A percentile compares a stretch with the other conserved stretches of the same genome.
Evolutionary conservation across 495 filamentous ascomycete species (phyloP).

Genomic region (Patellaria atrata): DNA sequence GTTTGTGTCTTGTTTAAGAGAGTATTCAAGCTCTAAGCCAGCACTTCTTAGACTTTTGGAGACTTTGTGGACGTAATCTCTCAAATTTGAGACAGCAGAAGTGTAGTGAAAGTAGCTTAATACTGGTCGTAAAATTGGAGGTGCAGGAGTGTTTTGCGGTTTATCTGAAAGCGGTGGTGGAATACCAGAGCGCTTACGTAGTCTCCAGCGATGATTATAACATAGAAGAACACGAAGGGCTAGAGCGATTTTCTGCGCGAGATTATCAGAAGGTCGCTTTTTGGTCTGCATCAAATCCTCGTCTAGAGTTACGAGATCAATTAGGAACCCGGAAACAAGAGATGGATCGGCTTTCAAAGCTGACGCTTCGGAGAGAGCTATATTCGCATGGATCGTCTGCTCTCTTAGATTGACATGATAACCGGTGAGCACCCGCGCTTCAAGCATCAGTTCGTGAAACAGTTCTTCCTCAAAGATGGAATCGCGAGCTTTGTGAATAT

Average conservation of each 20-base stretch:
- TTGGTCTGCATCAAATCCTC: constrained; percentile 20
- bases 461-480: constrained; percentile 84
- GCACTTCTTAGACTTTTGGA: constrained; percentile 30
- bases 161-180: constrained; percentile 42
- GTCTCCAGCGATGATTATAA: constrained; percentile 54
- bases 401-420: constrained; percentile 48
- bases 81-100: constrained; percentile 29
- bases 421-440: constrained; percentile 53
- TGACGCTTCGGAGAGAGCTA: constrained; percentile 3
- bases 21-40: constrained; percentile 18
- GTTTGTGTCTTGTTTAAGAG: constrained; percentile 6
- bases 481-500: constrained; percentile 69
- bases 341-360: constrained; percentile 23
- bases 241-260: constrained; percentile 43
- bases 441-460: constrained; percentile 78
- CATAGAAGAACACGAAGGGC: constrained; percentile 56
- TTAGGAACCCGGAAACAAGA: constrained; percentile 32
- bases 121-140: constrained; percentile 50
- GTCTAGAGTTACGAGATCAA: constrained; percentile 52
- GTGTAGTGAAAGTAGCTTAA: constrained; percentile 50
- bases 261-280: constrained; percentile 5
- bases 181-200: constrained; percentile 44
- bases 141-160: constrained; percentile 33
- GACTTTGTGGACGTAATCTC: constrained; percentile 27
- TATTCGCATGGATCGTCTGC: constrained; percentile 33